These are phyloP conservation scores for Coemansia sp. DNA, from an alignment of 192 early-diverging fungal species.

Conservation along the genomic window DNA sequence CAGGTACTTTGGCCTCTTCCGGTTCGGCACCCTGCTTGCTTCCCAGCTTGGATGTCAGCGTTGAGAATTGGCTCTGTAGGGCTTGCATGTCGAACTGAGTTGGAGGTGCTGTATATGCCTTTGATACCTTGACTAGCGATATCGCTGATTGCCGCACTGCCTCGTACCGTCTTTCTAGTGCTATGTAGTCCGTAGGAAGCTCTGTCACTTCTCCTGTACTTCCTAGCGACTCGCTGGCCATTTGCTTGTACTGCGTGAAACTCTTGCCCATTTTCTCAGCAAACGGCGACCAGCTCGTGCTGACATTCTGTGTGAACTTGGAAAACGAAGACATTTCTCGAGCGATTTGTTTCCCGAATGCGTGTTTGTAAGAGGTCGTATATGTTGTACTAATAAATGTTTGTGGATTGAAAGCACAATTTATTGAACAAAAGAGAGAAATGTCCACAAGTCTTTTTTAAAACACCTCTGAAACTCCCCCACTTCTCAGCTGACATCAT, in stretches of 20 bases:
- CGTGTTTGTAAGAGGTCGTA: neutral
- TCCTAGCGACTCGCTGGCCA: constrained; percentile 86
- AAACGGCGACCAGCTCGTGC: constrained; percentile 50
- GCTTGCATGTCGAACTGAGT: constrained; percentile 69
- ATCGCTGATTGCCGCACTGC: constrained; percentile 31
- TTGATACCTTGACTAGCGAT: constrained; percentile 70
- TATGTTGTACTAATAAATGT: too few species aligned
- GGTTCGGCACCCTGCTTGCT: constrained; percentile 56
- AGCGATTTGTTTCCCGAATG: neutral
- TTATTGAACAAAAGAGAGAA: too few species aligned
- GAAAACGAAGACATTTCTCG: constrained; percentile 52
- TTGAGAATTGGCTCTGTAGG: constrained; percentile 63
- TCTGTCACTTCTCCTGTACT: constrained; percentile 82
- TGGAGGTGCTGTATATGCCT: constrained; percentile 70
- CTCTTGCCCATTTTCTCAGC: constrained; percentile 48
- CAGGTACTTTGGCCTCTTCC: constrained; percentile 46
- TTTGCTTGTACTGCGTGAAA: constrained; percentile 59
- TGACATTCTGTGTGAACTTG: constrained; percentile 52
- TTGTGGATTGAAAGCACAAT: too few species aligned
- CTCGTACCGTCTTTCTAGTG: constrained; percentile 71
- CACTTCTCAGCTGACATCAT: too few species aligned
- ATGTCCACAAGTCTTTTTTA: too few species aligned
- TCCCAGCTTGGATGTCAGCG: constrained; percentile 48
- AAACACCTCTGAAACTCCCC: too few species aligned
- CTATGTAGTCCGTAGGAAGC: constrained; percentile 90